Base-by-base conservation (phyloP, 1,284 basidiomycete species). In the Ustilago shanxiensis region DNA sequence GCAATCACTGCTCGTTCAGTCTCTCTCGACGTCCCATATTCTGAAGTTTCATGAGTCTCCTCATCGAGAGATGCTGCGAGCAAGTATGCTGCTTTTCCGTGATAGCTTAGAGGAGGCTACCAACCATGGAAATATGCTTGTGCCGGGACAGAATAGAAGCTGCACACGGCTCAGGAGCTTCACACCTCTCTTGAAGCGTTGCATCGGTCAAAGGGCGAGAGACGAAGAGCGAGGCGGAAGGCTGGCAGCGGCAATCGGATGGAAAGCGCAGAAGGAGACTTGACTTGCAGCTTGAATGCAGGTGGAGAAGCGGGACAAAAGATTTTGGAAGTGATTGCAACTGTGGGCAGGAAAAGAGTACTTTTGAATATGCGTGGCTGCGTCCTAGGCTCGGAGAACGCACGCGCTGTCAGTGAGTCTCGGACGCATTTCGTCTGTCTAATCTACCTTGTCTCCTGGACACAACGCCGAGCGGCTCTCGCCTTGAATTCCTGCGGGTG, bases 321-420 rank as follows among this genome's bases (percentile, higher is more conserved):
- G 37, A 22, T n/a, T n/a, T n/a, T n/a, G 24, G 31, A 10, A 18
- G n/a, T 33, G 26, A n/a, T 13, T 35, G 20, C 6, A 41, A 45
- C 33, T 22, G 47, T 28, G 14, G 37, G 41, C n/a, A 44, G 41
- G 6, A 28, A 49, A 31, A 44, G 24, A 29, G 22, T n/a, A 11
- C 5, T 11, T 33, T 33, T 11, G 13, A 14, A 54, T 37, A 44
- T 50, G 60, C 45, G 53, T 62, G 44, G 44, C 53, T 63, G 45
- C 45, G 61, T 56, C 47, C 26, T 26, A 33, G 54, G 37, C 64
- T 66, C 64, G 52, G 64, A 66, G 64, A 60, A 28, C 26, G 31
- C 11, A 45, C 41, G 28, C 31, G 52, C 26, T 60, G 50, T 54
- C 47, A 39, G 33, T 41, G 54, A 44, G 24, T 45, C 44, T 37